Percentiles rank a stretch among this genome's conserved stretches.
These are phyloP conservation scores for Helotiales sp. DNA, from an alignment of 2,329 filamentous ascomycete genomes.

Conservation along the genomic window DNA sequence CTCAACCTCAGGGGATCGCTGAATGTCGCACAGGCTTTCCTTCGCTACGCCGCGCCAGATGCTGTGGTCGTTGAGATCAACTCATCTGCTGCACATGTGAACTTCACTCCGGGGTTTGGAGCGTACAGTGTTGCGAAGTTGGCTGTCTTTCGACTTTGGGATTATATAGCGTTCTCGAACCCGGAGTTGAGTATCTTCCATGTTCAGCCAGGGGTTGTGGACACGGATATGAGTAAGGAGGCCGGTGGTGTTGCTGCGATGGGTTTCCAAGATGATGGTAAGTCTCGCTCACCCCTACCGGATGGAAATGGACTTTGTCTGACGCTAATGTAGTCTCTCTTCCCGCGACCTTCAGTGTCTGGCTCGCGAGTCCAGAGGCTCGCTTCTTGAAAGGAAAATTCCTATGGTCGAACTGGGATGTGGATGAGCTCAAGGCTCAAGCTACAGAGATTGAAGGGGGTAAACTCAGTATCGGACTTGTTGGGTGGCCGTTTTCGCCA, in stretches of 20 bases:
- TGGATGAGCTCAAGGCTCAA: conserved; percentile 52
- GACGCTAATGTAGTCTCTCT: conserved; percentile 33
- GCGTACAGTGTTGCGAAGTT: conserved; percentile 42
- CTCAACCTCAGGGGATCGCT: conserved; percentile 45
- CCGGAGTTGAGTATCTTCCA: conserved; percentile 42
- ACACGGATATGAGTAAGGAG: conserved; percentile 41
- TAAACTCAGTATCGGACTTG: conserved; percentile 28
- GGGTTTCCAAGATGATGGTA: conserved; percentile 41
- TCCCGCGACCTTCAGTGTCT: conserved; percentile 34
- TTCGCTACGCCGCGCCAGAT: conserved; percentile 41
- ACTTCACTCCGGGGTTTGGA: conserved; percentile 34
- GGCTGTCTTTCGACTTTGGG: conserved; percentile 42
- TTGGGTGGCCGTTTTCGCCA: conserved; percentile 29
- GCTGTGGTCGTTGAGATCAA: conserved; percentile 46
- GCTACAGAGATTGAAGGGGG: conserved; percentile 44
- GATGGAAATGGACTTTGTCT: neutral
- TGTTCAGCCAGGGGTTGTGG: conserved; percentile 43
- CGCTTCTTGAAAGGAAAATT: conserved; percentile 52
- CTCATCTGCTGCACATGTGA: conserved; percentile 45
- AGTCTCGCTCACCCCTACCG: conserved; percentile 15
- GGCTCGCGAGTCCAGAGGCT: conserved; percentile 47
- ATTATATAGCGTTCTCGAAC: conserved; percentile 39
- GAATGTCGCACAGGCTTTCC: conserved; percentile 44
- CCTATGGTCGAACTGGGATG: conserved; percentile 57
- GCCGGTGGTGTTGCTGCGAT: conserved; percentile 33